Evolutionary conservation across 1,284 basidiomycete species (phyloP), one percentile per base, ranked within the genome.

Genomic region (Peniophora sp.): DNA sequence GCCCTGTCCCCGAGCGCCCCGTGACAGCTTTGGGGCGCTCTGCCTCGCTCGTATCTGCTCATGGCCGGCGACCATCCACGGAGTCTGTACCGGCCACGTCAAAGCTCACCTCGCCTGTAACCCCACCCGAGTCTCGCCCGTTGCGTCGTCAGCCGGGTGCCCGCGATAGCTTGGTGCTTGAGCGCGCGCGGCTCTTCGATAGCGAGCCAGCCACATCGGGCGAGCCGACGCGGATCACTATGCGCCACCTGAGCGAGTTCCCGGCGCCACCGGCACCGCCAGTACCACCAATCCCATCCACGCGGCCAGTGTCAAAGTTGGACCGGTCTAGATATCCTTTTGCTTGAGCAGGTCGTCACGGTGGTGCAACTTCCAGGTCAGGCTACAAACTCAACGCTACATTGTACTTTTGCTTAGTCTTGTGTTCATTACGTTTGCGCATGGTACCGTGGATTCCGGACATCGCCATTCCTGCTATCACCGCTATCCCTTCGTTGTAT

Each of bases 91-190:
- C 14, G 23, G 43, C 12, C 3, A 24, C 14, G 20, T 45, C 43
- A 1, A 15, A 22, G 2, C 20, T 14, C 17, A 22, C 43, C 3
- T 14, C n/a, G 5, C 20, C 43, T 14, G 20, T 45, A 9, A 10
- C 20, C 18, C 18, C 12, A 9, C 12, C 20, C 3, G 20, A 9
- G 18, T 24, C 43, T 10, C 20, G 17, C 3, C 18, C 12, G 10
- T n/a, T 20, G 15, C 37, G 44, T 24, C 23, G 50, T 18, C 15
- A 18, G 34, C 55, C 51, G 39, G 54, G 58, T 24, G 55, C 56
- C 11, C 58, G 74, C 51, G 72, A 76, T 50, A 81, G 77, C 54
- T 49, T 78, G 47, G 75, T 83, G 22, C 58, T 76, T 6, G 78
- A 78, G 56, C 64, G 74, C 54, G 72, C 74, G 1, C 72, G 64